Conservation (phyloP, 108 stramenopile genomes). For the Fragilariopsis cylindrus region DNA sequence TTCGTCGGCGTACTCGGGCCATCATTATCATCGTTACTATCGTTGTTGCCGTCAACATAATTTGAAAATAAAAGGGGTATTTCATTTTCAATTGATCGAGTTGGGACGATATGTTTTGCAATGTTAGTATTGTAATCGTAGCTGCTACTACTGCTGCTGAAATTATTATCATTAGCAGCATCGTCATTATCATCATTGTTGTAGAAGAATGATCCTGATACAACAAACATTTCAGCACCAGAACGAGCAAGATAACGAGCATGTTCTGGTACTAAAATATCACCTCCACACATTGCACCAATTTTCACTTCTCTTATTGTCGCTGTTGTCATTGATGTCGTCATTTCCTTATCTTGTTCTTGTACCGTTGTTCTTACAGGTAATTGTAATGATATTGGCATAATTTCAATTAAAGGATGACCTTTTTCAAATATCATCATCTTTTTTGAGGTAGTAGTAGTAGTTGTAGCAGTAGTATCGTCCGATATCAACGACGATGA, state of each 20-base stretch:
- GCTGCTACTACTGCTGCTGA: no score
- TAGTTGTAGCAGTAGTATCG: no score
- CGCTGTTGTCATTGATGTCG: neutral
- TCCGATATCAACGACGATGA: no score
- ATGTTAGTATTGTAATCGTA: neutral
- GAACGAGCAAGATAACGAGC: neutral
- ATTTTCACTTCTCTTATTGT: neutral
- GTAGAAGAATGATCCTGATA: neutral
- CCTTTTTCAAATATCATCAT: neutral
- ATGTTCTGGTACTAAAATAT: neutral
- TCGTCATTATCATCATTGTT: no score
- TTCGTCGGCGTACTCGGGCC: no score
- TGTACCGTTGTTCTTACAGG: neutral
- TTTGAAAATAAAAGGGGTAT: slow-evolving; percentile 7
- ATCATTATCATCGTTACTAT: no score
- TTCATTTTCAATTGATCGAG: slow-evolving; percentile 4
- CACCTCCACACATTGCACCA: neutral
- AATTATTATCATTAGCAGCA: no score
- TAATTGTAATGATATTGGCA: neutral
- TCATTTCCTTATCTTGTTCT: neutral
- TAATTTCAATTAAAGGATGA: neutral
- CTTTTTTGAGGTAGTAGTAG: no score
- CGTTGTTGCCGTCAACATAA: neutral
- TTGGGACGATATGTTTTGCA: neutral
- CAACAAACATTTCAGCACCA: neutral